phyloP scores from a whole-genome alignment of 73 alveolate genomes.

The Loxodes magnus region DNA sequence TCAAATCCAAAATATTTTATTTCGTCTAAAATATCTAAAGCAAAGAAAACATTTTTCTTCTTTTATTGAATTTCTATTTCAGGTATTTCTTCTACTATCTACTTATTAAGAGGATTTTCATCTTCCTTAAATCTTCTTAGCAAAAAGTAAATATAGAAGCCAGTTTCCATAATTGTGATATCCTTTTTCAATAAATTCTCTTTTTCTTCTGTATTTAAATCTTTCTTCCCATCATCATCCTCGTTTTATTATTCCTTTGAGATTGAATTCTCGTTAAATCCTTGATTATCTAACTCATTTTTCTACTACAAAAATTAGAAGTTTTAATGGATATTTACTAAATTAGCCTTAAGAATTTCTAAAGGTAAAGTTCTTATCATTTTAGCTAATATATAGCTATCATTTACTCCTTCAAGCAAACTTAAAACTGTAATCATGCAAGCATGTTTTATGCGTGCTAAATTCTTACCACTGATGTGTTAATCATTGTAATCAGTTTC shows the following conservation, averaged over 20 bases:
- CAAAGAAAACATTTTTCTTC: neutral
- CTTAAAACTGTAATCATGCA: slow-evolving; percentile 27
- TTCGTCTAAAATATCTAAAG: neutral
- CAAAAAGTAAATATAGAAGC: slow-evolving; percentile 21
- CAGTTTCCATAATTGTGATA: slow-evolving; percentile 35
- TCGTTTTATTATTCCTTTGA: slow-evolving; percentile 10
- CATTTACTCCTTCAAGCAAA: slow-evolving; percentile 29
- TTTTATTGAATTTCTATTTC: slow-evolving; percentile 14
- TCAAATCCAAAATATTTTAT: slow-evolving; percentile 6
- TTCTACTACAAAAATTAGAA: neutral
- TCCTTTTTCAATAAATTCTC: slow-evolving; percentile 15
- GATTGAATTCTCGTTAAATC: slow-evolving; percentile 12
- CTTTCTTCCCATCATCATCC: slow-evolving; percentile 3
- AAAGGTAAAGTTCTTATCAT: slow-evolving; percentile 26
- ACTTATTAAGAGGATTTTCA: slow-evolving; percentile 41
- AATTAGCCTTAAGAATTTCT: slow-evolving; percentile 17
- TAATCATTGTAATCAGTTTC: neutral
- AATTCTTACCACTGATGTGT: slow-evolving; percentile 2
- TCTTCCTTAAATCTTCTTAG: slow-evolving; percentile 38
- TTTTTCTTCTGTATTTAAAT: slow-evolving; percentile 2
- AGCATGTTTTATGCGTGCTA: slow-evolving; percentile 28
- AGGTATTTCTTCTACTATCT: slow-evolving; percentile 22
- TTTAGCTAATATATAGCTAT: slow-evolving; percentile 17
- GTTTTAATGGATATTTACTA: slow-evolving; percentile 5
- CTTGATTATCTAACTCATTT: neutral